Percentiles rank a stretch among this genome's conserved stretches.
phyloP scores from a whole-genome alignment of 257 asterid species.

The Nicotiana tabacum region DNA sequence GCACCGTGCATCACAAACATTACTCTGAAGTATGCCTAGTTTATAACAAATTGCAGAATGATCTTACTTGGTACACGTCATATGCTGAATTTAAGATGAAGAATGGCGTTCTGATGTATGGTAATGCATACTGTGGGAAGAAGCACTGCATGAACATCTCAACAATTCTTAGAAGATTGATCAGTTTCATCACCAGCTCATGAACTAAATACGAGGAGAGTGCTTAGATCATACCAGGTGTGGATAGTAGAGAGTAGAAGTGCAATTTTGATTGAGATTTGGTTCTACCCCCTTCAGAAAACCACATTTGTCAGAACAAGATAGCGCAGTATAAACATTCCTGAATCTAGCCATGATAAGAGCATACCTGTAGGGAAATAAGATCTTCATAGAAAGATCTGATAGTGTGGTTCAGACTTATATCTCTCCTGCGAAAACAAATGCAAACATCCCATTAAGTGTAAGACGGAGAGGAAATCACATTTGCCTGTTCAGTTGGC shows the following conservation, averaged over 20 bases:
- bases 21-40: background rate
- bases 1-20: conserved; percentile 8
- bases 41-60: background rate
- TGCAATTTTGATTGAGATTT: conserved; percentile 69
- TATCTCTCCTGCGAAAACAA: conserved; percentile 54
- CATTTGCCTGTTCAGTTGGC: background rate
- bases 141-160: conserved; percentile 59
- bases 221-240: conserved; percentile 40
- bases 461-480: background rate
- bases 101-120: conserved; percentile 64
- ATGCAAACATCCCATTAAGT: background rate
- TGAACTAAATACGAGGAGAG: background rate
- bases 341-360: background rate
- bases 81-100: conserved; percentile 90
- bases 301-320: background rate
- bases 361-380: conserved; percentile 60
- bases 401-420: conserved; percentile 65
- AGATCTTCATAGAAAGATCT: conserved; percentile 54
- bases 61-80: conserved; percentile 86
- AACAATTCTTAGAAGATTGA: conserved; percentile 4
- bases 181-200: conserved; percentile 3
- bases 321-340: background rate
- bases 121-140: conserved; percentile 82
- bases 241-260: conserved; percentile 36
- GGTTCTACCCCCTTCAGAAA: conserved; percentile 51